These are phyloP conservation scores for Xylariaceae sp. DNA, from an alignment of 2,329 filamentous ascomycete genomes.

Conservation along the genomic window DNA sequence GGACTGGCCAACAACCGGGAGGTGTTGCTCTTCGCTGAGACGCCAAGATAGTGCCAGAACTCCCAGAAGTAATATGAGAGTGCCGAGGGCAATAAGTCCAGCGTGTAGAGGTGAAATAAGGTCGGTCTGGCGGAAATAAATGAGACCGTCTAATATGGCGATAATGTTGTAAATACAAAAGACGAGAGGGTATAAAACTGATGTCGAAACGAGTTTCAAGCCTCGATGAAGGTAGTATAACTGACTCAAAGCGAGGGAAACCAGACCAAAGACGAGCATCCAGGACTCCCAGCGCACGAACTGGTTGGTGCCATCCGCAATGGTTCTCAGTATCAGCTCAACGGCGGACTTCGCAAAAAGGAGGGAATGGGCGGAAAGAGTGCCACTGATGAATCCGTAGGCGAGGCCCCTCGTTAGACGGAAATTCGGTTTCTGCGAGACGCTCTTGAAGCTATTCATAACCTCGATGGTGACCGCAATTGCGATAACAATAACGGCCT, in stretches of 20 bases:
- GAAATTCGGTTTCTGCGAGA: constrained; percentile 59
- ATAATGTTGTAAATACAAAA: constrained; percentile 99
- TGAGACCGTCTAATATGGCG: constrained; percentile 91
- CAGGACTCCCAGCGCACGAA: constrained; percentile 95
- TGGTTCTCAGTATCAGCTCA: constrained; percentile 81
- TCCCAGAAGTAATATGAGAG: constrained; percentile 75
- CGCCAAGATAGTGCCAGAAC: constrained; percentile 93
- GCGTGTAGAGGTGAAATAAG: constrained; percentile 71
- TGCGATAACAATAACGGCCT: constrained; percentile 64
- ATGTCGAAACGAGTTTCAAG: constrained; percentile 90
- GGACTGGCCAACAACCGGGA: constrained; percentile 57
- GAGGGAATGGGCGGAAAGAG: constrained; percentile 87
- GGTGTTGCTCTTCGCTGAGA: constrained; percentile 69
- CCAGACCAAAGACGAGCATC: constrained; percentile 77
- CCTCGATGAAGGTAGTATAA: constrained; percentile 93
- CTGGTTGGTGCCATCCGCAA: constrained; percentile 82
- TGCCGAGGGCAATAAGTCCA: constrained; percentile 78
- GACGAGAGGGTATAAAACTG: constrained; percentile 90
- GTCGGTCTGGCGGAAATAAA: constrained; percentile 90
- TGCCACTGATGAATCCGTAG: constrained; percentile 86
- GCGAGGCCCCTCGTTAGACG: constrained; percentile 75
- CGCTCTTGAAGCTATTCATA: constrained; percentile 44
- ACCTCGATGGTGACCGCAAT: constrained; percentile 61
- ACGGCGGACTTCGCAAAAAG: constrained; percentile 95
- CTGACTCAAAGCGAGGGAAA: constrained; percentile 78